These are phyloP conservation scores for Tylopilus balloui DNA, from an alignment of 768 basidiomycete species.

Conservation along the genomic window DNA sequence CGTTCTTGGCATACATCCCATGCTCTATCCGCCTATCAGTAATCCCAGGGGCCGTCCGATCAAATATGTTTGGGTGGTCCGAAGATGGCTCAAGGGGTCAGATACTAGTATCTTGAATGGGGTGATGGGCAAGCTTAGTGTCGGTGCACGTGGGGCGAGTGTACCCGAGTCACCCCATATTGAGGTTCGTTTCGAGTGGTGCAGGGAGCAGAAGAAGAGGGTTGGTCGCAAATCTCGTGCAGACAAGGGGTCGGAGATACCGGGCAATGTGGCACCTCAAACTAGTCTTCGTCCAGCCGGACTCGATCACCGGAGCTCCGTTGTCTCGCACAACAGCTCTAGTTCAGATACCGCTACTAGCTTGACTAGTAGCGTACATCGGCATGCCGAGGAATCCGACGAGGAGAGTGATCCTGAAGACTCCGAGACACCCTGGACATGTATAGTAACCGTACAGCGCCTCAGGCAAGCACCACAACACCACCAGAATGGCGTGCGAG, in stretches of 20 bases:
- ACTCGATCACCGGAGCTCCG: constrained; percentile 36
- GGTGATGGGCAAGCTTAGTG: constrained; percentile 38
- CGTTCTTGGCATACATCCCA: constrained; percentile 67
- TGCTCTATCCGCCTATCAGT: constrained; percentile 46
- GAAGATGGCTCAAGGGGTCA: constrained; percentile 66
- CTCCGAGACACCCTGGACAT: constrained; percentile 94
- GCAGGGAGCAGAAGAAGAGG: constrained; percentile 35
- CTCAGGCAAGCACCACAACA: constrained; percentile 20
- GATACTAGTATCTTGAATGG: constrained; percentile 44
- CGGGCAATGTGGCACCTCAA: constrained; percentile 5
- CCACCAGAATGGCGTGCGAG: constrained; percentile 6
- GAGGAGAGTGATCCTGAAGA: constrained; percentile 94
- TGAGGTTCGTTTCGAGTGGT: constrained; percentile 81
- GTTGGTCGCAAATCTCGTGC: constrained; percentile 18
- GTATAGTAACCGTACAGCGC: constrained; percentile 66
- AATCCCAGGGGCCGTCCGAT: constrained; percentile 38
- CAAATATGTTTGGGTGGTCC: constrained; percentile 72
- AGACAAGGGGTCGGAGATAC: constrained; percentile 13
- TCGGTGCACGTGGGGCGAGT: constrained; percentile 24
- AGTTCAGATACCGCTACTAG: constrained; percentile 32
- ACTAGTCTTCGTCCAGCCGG: constrained; percentile 8
- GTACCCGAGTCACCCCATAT: constrained; percentile 35
- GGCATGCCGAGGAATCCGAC: constrained; percentile 44
- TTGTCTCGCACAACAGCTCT: constrained; percentile 38
- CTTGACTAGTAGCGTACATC: constrained; percentile 15